Conservation (phyloP, 345 rosid species). For the Salix arbutifolia region DNA sequence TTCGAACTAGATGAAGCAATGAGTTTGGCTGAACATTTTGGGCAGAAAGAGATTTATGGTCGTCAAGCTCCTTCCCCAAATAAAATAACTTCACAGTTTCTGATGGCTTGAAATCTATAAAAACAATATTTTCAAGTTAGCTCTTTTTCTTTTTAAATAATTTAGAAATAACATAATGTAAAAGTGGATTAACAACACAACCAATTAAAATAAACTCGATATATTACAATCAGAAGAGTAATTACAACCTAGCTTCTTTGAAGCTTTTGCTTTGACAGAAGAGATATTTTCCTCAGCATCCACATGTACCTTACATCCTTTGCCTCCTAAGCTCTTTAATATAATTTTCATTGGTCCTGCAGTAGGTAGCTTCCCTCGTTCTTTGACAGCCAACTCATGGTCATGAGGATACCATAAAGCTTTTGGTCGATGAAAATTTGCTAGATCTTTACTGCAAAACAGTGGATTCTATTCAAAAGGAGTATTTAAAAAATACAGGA, state of each 20-base stretch:
- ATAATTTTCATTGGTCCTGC: constrained; percentile 81
- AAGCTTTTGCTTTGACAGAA: constrained; percentile 82
- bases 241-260: constrained; percentile 81
- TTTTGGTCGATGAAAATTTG: constrained; percentile 94
- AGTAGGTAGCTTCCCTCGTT: constrained; percentile 72
- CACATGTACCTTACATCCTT: constrained; percentile 88
- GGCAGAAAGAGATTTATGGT: constrained; percentile 61
- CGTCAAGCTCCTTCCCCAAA: constrained; percentile 88
- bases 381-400: constrained; percentile 85
- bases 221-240: neutral
- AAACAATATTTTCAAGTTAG: constrained; percentile 18
- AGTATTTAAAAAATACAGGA: neutral
- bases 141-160: constrained; percentile 3
- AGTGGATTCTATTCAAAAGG: constrained; percentile 7
- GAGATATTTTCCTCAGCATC: constrained; percentile 74
- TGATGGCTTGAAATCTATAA: constrained; percentile 82
- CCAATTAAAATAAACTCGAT: neutral
- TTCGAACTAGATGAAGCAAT: constrained; percentile 84
- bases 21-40: constrained; percentile 92
- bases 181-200: neutral
- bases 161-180: neutral
- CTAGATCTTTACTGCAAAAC: constrained; percentile 76
- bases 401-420: constrained; percentile 95
- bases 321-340: constrained; percentile 94
- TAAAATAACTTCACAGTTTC: constrained; percentile 77